Evolutionary conservation across 495 filamentous ascomycete species (phyloP).

Genomic region (Aspergillus asperescens): DNA sequence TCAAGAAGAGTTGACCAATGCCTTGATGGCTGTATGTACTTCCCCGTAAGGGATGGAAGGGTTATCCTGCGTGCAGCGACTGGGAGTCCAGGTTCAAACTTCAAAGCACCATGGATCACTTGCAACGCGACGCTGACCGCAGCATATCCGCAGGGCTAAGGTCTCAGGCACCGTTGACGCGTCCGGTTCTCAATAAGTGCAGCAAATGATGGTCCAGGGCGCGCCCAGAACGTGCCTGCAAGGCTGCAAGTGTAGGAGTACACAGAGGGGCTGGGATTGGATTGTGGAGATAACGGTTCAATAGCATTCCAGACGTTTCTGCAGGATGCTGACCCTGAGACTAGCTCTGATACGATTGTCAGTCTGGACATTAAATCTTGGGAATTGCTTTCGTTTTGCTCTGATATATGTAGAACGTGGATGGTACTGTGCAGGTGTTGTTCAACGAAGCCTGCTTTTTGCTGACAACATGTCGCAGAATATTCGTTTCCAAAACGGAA

Average conservation of each 20-base stretch:
- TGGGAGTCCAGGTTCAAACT: not conserved
- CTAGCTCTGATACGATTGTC: no score
- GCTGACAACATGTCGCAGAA: no score
- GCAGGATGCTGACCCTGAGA: not conserved
- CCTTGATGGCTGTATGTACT: not conserved
- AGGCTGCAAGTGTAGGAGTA: not conserved
- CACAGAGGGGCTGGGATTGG: not conserved
- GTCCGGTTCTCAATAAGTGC: not conserved
- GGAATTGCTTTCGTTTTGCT: no score
- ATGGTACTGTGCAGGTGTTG: no score
- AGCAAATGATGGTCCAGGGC: not conserved
- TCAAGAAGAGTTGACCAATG: not conserved
- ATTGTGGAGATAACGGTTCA: not conserved
- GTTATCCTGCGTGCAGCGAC: not conserved
- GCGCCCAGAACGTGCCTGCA: not conserved
- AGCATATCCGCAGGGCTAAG: not conserved
- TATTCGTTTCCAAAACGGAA: no score
- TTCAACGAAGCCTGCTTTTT: no score
- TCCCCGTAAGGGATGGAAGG: not conserved
- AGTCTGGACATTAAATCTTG: no score
- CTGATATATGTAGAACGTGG: no score
- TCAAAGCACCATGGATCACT: not conserved
- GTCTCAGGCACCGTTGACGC: not conserved
- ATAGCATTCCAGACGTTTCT: not conserved
- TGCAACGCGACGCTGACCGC: slow-evolving; percentile 5